Evolutionary conservation across 805 yeast genomes (phyloP).

Genomic region (Candida orba): DNA sequence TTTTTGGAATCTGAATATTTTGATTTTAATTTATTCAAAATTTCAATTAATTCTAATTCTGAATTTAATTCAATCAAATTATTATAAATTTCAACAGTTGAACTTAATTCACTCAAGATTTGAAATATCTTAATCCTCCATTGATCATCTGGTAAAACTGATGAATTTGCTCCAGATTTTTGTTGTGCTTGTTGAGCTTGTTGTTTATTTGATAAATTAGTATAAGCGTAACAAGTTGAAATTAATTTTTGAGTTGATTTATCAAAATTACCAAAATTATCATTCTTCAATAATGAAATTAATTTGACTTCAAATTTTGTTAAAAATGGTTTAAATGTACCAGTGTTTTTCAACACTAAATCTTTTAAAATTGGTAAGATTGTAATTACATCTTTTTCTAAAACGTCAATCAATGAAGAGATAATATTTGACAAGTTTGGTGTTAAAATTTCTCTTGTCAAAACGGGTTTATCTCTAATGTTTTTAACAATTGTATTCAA

Average conservation of each 20-base stretch:
- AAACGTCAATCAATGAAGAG: slow-evolving; percentile 40
- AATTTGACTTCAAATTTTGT: slow-evolving; percentile 49
- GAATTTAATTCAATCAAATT: slow-evolving; percentile 51
- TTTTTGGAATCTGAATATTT: slow-evolving; percentile 16
- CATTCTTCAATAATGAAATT: slow-evolving; percentile 26
- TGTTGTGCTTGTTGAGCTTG: slow-evolving; percentile 34
- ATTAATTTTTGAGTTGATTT: slow-evolving; percentile 32
- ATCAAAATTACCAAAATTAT: slow-evolving; percentile 34
- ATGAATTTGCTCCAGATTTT: slow-evolving; percentile 25
- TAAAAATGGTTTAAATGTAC: slow-evolving; percentile 76
- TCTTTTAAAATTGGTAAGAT: slow-evolving; percentile 34
- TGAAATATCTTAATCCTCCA: slow-evolving; percentile 43
- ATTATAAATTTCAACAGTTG: slow-evolving; percentile 48
- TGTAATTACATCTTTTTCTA: slow-evolving; percentile 27
- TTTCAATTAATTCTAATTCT: slow-evolving; percentile 40
- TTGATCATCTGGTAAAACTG: slow-evolving; percentile 30
- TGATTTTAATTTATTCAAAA: slow-evolving; percentile 36
- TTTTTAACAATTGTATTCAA: slow-evolving; percentile 27
- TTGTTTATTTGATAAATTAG: slow-evolving; percentile 35
- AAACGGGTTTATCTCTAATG: slow-evolving; percentile 73
- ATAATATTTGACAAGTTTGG: slow-evolving; percentile 67
- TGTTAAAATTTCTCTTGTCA: slow-evolving; percentile 76
- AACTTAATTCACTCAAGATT: slow-evolving; percentile 45
- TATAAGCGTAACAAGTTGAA: slow-evolving; percentile 44
- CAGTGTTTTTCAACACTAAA: slow-evolving; percentile 52